Conservation (phyloP, 106 monocot genomes). For the Acorus calamus region DNA sequence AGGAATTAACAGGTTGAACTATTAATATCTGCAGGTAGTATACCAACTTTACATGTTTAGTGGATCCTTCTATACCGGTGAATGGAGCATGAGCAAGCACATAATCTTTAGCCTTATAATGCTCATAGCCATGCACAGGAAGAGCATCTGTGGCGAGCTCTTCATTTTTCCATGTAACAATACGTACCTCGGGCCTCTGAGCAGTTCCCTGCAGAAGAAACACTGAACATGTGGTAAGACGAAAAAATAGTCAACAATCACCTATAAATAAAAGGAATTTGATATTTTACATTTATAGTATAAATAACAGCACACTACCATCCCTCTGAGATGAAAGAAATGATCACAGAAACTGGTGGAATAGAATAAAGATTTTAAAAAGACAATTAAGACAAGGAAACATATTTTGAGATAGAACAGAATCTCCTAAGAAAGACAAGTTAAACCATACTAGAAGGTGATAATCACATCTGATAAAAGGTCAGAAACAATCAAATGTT, state of each 20-base stretch:
- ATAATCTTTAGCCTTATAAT: slow-evolving; percentile 98
- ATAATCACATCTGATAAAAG: too few species aligned
- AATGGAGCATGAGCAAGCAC: slow-evolving; percentile 92
- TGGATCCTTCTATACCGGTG: slow-evolving; percentile 31
- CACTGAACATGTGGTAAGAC: not conserved
- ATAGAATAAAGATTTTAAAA: too few species aligned
- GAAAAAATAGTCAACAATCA: slow-evolving; percentile 1
- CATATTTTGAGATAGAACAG: too few species aligned
- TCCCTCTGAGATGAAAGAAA: too few species aligned
- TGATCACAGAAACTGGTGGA: too few species aligned
- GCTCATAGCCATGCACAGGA: slow-evolving; percentile 92
- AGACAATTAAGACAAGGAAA: too few species aligned
- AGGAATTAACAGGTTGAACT: not conserved
- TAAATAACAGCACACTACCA: too few species aligned
- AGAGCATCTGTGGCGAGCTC: slow-evolving; percentile 94
- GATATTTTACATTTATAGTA: too few species aligned
- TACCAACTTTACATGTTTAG: not conserved
- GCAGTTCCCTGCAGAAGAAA: slow-evolving; percentile 60
- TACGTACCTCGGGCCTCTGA: slow-evolving; percentile 82
- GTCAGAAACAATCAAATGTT: too few species aligned
- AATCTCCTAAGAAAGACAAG: too few species aligned
- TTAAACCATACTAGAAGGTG: too few species aligned
- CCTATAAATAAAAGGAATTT: slow-evolving; percentile 2
- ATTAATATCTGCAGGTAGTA: too few species aligned
- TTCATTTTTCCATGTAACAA: slow-evolving; percentile 98